Percentiles rank a stretch among this genome's conserved stretches.
These are phyloP conservation scores for Salix koriyanagi DNA, from an alignment of 345 rosid genomes.

Conservation along the genomic window DNA sequence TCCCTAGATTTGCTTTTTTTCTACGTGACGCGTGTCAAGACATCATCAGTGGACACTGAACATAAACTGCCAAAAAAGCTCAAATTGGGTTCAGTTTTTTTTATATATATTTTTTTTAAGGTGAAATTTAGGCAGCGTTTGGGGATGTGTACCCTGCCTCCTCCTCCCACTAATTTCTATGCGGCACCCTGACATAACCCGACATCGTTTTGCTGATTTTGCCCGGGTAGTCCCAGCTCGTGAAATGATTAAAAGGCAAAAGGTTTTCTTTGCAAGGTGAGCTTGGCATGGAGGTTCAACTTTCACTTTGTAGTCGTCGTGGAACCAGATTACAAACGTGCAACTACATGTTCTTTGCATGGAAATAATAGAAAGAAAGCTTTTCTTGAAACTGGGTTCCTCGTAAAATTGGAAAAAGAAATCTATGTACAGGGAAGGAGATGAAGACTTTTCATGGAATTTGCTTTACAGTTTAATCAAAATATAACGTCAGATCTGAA, in stretches of 20 bases:
- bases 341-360: not conserved
- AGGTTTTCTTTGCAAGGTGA: not conserved
- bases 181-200: not conserved
- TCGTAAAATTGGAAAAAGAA: too few relatives aligned
- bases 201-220: not conserved
- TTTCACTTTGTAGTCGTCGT: not conserved
- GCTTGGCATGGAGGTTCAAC: not conserved
- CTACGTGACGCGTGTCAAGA: conserved; percentile 16
- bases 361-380: not conserved
- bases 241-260: not conserved
- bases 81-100: not conserved
- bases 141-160: conserved; percentile 8
- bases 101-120: not conserved
- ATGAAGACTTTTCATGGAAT: too few relatives aligned
- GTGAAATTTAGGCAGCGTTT: conserved; percentile 14
- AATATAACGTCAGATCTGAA: too few relatives aligned
- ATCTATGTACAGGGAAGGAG: not conserved
- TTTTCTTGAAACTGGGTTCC: not conserved
- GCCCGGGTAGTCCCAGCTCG: not conserved
- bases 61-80: not conserved
- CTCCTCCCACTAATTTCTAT: not conserved
- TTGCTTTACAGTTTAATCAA: too few relatives aligned
- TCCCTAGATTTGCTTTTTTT: conserved; percentile 5
- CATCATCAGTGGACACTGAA: not conserved
- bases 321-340: not conserved